Base-by-base conservation (phyloP, 805 yeast genomes). In the Komagataella populi region DNA sequence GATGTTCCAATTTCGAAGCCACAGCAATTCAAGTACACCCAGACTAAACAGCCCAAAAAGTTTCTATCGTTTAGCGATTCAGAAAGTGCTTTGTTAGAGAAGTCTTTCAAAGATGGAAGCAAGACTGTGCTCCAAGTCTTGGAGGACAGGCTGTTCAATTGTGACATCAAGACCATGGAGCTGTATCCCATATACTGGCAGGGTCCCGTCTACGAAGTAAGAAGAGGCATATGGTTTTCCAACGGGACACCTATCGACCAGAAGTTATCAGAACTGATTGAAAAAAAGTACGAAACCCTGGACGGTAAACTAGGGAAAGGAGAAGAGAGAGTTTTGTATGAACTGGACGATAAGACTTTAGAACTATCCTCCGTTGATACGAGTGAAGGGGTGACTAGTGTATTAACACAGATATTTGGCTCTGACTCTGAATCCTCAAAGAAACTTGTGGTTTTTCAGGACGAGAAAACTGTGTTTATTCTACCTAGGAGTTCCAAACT, bases 151-250 rank as follows among this genome's bases (percentile, higher is more conserved):
- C 68, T 91, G 23, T 86, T 85, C 59, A 78, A 80, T 58, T 96
- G 88, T 4, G 80, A 87, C 59, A 54, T 91, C 18, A 55, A 60
- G 0, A 64, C 67, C 6, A 72, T 80, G 64, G 73, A 72, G 49
- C 63, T 90, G 58, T 56, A 66, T 3, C 95, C 98, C 0, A 75
- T 82, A 0, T 91, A 81, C 62, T 91, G 97, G 97, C 81, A 79
- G 6, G 97, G 97, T 1, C 93, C 96, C 0, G 67, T 70, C 0
- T 91, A 81, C 61, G 89, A 86, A 54, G 84, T 91, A 1, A 71
- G 96, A 48, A 69, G 97, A 51, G 96, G 96, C 1, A 63, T 80
- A 1, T 91, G 98, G 98, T 88, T 87, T 62, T 61, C 95, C 95
- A 0, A 65, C 87, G 23, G 39, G 14, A 30, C 39, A 6, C 39